Conservation (phyloP, 352 stramenopile genomes). For the Phytopythium montanum region DNA sequence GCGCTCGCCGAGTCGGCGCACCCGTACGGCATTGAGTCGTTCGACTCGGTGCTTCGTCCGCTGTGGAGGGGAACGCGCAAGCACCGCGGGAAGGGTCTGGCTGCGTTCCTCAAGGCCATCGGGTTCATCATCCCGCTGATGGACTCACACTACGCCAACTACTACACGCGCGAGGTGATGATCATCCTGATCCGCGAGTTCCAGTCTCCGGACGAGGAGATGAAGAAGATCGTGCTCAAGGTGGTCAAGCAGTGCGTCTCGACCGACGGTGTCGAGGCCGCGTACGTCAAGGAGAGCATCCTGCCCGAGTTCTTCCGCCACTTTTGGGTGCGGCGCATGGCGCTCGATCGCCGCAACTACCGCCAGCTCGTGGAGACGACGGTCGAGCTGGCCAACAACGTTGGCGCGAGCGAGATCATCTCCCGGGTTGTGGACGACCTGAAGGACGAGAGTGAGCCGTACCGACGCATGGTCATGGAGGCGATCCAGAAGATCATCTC, state of each 20-base stretch:
- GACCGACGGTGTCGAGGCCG: conserved; percentile 97
- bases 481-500: conserved; percentile 98
- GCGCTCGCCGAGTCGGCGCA: conserved; percentile 97
- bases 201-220: conserved; percentile 98
- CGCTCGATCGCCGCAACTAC: conserved; percentile 97
- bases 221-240: conserved; percentile 98
- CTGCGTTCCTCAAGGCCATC: conserved; percentile 98
- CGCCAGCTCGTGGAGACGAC: conserved; percentile 99
- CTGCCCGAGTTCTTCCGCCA: conserved; percentile 98
- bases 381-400: conserved; percentile 97
- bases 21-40: conserved; percentile 99
- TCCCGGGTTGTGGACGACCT: conserved; percentile 97
- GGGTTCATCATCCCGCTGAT: conserved; percentile 99
- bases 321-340: conserved; percentile 99
- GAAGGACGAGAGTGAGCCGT: conserved; percentile 99
- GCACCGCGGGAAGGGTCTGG: conserved; percentile 97
- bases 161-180: conserved; percentile 99
- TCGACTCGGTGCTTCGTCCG: conserved; percentile 97
- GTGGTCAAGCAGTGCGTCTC: conserved; percentile 98
- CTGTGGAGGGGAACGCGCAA: conserved; percentile 98
- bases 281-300: conserved; percentile 98
- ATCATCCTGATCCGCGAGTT: conserved; percentile 99
- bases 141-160: conserved; percentile 99
- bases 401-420: conserved; percentile 99
- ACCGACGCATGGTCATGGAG: conserved; percentile 99